Base-by-base conservation (phyloP, 495 filamentous ascomycete species). In the Aspergillus carlsbadensis region DNA sequence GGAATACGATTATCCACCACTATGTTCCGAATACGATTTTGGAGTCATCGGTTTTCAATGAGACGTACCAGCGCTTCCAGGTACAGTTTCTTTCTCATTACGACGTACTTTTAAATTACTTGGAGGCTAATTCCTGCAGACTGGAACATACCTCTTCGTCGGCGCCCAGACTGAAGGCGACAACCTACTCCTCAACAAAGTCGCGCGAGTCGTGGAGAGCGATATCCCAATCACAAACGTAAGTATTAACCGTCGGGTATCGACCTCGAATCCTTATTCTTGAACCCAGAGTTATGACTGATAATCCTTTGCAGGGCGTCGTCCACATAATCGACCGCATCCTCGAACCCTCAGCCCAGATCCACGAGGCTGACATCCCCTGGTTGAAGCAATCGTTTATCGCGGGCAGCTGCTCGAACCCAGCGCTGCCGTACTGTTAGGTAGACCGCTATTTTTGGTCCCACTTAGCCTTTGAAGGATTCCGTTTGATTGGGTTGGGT, bases 271-370 rank as follows among this genome's bases (percentile, higher is more conserved):
- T n/a, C n/a, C n/a, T n/a, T n/a, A n/a, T n/a, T n/a, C n/a, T n/a
- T 18, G 15, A 41, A 10, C 5, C 11, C 13, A 17, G 17, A 17
- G 5, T 37, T 37, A 37, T 11, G 35, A 6, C 11, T 37, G 4
- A 11, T 18, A 41, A 41, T 5, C 3, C 2, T n/a, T 17, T 2
- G 5, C 14, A 50, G 46, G 46, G 46, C 1, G n/a, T 36, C 17
- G n/a, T 50, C 10, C 46, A 50, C 29, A 50, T 50, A 26, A 15
- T 50, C 14, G 46, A 50, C 21, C 46, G 31, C 3, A 35, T 50
- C 2, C 26, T 50, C 2, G 46, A 50, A 8, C 46, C 46, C n/a
- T 26, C 29, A n/a, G 46, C 46, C 2, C 46, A 50, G 29, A 18
- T 50, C 5, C 35, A 35, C n/a, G 31, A 18, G 21, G 11, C 3